Conservation (phyloP, 140 eudicot species). For the Anethum foeniculum region DNA sequence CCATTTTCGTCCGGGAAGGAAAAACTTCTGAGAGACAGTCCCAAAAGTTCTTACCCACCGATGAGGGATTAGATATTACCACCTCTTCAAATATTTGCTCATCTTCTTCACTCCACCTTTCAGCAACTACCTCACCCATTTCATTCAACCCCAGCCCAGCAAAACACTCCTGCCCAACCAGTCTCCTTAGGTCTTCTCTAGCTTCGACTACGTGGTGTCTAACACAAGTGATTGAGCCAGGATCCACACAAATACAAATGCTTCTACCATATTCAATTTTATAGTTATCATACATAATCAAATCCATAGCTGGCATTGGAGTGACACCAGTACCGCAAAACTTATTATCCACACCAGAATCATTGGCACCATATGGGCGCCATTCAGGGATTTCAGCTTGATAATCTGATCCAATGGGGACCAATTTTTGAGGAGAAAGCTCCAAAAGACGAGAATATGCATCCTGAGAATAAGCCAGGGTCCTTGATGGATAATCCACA, state of each 20-base stretch:
- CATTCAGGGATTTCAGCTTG: constrained; percentile 68
- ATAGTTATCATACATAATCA: constrained; percentile 2
- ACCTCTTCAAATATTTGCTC: constrained; percentile 49
- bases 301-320: constrained; percentile 28
- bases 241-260: constrained; percentile 39
- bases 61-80: constrained; percentile 43
- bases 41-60: constrained; percentile 59
- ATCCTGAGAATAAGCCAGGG: constrained; percentile 19
- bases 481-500: constrained; percentile 18
- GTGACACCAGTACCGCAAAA: constrained; percentile 35
- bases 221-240: constrained; percentile 42
- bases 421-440: constrained; percentile 41
- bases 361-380: constrained; percentile 11
- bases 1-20: constrained; percentile 38
- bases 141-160: constrained; percentile 46
- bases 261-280: constrained; percentile 24
- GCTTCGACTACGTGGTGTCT: constrained; percentile 42
- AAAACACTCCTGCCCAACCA: constrained; percentile 38
- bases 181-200: constrained; percentile 32
- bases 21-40: constrained; percentile 37
- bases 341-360: constrained; percentile 13
- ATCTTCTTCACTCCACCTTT: constrained; percentile 60
- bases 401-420: constrained; percentile 44
- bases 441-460: constrained; percentile 35
- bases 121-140: constrained; percentile 65